These are phyloP conservation scores for Aspergillus phoenicis DNA, from an alignment of 2,329 filamentous ascomycete genomes.

Conservation along the genomic window DNA sequence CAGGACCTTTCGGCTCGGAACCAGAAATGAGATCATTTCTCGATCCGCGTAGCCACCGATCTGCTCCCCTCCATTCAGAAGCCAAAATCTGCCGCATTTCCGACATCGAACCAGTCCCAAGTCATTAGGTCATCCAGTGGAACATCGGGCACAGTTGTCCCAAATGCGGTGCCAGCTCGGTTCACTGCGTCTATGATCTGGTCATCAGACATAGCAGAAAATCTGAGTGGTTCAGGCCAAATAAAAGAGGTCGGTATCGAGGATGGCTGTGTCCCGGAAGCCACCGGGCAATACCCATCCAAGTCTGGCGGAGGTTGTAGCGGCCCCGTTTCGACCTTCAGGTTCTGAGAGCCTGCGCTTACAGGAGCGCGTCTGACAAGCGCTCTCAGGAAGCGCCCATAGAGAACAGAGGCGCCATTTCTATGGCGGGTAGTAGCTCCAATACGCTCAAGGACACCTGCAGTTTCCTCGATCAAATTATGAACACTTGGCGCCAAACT, in stretches of 20 bases:
- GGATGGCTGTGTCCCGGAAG: conserved; percentile 28
- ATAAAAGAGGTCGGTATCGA: conserved; percentile 34
- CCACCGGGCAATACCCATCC: conserved; percentile 23
- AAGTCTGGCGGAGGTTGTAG: conserved; percentile 18
- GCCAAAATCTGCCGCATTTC: conserved; percentile 31
- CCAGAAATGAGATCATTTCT: conserved; percentile 1
- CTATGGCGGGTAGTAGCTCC: conserved; percentile 67
- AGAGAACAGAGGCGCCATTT: conserved; percentile 65
- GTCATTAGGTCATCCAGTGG: conserved; percentile 62
- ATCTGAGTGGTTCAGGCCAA: conserved; percentile 59
- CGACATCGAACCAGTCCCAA: conserved; percentile 59
- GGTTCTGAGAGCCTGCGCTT: conserved; percentile 19
- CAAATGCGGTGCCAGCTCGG: conserved; percentile 62
- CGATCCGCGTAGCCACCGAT: not conserved
- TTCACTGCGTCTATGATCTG: conserved; percentile 69
- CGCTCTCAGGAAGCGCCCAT: conserved; percentile 59
- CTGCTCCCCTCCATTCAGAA: conserved; percentile 19
- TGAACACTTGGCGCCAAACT: conserved; percentile 65
- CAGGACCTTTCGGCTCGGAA: not conserved
- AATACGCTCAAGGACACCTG: conserved; percentile 68
- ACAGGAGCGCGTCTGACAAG: conserved; percentile 44
- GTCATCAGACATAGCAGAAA: conserved; percentile 70
- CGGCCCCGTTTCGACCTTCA: conserved; percentile 14
- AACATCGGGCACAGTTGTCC: conserved; percentile 57
- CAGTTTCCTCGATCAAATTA: conserved; percentile 68